These are phyloP conservation scores for Aureobasidium sp. DNA, from an alignment of 2,329 filamentous ascomycete genomes.

Conservation along the genomic window DNA sequence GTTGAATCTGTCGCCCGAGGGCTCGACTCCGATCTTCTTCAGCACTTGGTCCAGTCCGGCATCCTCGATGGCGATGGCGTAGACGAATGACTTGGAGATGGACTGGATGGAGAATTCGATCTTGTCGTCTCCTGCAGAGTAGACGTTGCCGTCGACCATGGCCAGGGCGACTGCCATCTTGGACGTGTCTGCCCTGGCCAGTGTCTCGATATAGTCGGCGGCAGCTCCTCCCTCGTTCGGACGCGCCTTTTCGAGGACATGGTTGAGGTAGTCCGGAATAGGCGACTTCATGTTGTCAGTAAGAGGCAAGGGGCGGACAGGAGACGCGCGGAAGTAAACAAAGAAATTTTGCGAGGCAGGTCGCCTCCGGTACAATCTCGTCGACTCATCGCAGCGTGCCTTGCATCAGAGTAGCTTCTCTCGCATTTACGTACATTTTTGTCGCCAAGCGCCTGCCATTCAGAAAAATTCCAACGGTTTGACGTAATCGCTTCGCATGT, in stretches of 20 bases:
- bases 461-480: not conserved
- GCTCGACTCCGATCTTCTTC: conserved; percentile 37
- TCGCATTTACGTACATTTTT: conserved; percentile 1
- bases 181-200: conserved; percentile 35
- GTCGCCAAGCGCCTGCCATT: not conserved
- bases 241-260: conserved; percentile 20
- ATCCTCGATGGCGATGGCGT: conserved; percentile 37
- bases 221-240: conserved; percentile 26
- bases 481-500: not conserved
- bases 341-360: not conserved
- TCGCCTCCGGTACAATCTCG: not conserved
- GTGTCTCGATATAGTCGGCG: conserved; percentile 34
- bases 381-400: not conserved
- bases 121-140: conserved; percentile 35
- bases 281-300: conserved; percentile 20
- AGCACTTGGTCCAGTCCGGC: conserved; percentile 31
- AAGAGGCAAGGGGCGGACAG: not conserved
- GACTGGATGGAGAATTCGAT: conserved; percentile 39
- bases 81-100: conserved; percentile 38
- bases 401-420: not conserved
- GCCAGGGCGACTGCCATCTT: conserved; percentile 35
- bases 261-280: conserved; percentile 22
- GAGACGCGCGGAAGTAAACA: not conserved
- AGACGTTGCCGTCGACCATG: conserved; percentile 36
- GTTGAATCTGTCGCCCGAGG: conserved; percentile 36